phyloP scores from a whole-genome alignment of 2,329 filamentous ascomycete species.

The Hypoxylon rubiginosum region DNA sequence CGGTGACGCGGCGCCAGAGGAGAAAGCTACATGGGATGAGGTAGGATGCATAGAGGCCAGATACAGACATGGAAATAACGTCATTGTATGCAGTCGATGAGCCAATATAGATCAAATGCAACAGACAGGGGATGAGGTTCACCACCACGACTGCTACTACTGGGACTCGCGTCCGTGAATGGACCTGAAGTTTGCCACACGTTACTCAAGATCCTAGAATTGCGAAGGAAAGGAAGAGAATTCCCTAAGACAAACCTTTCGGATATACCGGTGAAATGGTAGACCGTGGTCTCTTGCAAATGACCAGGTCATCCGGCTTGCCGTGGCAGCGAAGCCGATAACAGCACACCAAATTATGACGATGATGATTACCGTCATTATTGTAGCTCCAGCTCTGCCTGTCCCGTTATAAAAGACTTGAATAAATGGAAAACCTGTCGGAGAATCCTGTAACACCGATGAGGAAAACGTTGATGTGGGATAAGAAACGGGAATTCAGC shows the following conservation, averaged over 20 bases:
- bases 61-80: slow-evolving; percentile 36
- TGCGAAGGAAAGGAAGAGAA: neutral
- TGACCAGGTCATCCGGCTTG: slow-evolving; percentile 37
- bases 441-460: slow-evolving; percentile 27
- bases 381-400: slow-evolving; percentile 33
- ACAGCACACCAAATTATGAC: slow-evolving; percentile 33
- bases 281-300: slow-evolving; percentile 39
- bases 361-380: slow-evolving; percentile 35
- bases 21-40: slow-evolving; percentile 56
- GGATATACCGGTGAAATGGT: slow-evolving; percentile 32
- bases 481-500: slow-evolving; percentile 1
- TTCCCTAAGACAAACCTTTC: slow-evolving; percentile 29
- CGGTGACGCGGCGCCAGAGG: slow-evolving; percentile 54
- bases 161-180: slow-evolving; percentile 31
- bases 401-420: slow-evolving; percentile 33
- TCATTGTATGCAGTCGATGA: slow-evolving; percentile 29
- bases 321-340: slow-evolving; percentile 35
- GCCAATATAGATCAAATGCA: slow-evolving; percentile 34
- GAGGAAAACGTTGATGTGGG: slow-evolving; percentile 9
- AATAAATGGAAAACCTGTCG: slow-evolving; percentile 39
- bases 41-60: slow-evolving; percentile 60
- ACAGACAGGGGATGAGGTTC: slow-evolving; percentile 31
- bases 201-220: neutral
- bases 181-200: slow-evolving; percentile 18
- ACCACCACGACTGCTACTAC: slow-evolving; percentile 22